Percentiles rank a stretch among this genome's conserved stretches.
Evolutionary conservation across 805 yeast genomes (phyloP).

Genomic region (Priceomyces medius): DNA sequence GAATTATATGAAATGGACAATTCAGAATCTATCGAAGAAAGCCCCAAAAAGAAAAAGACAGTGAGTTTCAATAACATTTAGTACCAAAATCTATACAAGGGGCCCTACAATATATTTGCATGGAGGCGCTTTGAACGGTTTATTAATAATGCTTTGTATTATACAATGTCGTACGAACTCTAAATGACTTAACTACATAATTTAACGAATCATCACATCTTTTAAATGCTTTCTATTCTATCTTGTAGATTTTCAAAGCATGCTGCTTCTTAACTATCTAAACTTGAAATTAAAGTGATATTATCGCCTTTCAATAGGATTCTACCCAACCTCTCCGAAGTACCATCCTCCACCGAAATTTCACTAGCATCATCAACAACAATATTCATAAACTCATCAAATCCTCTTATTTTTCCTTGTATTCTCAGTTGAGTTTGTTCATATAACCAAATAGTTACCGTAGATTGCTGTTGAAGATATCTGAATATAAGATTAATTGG

Average conservation of each 20-base stretch:
- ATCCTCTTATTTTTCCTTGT: constrained; percentile 84
- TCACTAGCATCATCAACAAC: constrained; percentile 65
- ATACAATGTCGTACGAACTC: not conserved
- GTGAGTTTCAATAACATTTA: constrained; percentile 24
- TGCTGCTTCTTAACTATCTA: constrained; percentile 24
- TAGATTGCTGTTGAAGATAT: constrained; percentile 75
- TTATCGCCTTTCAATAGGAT: constrained; percentile 91
- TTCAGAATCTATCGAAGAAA: constrained; percentile 5
- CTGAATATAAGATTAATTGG: constrained; percentile 91
- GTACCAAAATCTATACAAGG: no score
- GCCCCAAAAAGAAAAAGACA: constrained; percentile 23
- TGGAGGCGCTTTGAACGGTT: not conserved
- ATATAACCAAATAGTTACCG: constrained; percentile 83
- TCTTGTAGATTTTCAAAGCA: not conserved
- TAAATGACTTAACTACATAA: not conserved
- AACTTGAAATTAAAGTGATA: constrained; percentile 65
- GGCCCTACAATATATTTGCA: no score
- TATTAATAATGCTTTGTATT: constrained; percentile 1
- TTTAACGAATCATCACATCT: not conserved
- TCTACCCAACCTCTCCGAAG: constrained; percentile 61
- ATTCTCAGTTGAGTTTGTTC: constrained; percentile 79
- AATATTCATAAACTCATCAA: constrained; percentile 95
- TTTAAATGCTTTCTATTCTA: not conserved
- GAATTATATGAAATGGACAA: not conserved
- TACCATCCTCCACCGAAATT: constrained; percentile 51